Conservation (phyloP, 2,329 filamentous ascomycete genomes). For the Xylaria arbuscula region DNA sequence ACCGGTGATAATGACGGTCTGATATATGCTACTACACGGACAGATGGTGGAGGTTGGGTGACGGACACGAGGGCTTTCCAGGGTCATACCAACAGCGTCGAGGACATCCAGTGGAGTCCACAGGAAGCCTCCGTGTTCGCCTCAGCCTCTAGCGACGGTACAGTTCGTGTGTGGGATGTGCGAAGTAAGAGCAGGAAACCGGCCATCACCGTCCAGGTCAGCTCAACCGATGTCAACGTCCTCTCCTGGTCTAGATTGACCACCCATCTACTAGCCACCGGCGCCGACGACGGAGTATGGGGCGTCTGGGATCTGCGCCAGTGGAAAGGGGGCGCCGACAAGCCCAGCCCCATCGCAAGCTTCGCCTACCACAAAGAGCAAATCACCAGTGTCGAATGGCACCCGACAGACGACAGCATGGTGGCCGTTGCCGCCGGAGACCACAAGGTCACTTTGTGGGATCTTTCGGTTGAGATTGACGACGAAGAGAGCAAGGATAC, state of each 20-base stretch:
- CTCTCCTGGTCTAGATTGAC: conserved; percentile 94
- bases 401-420: conserved; percentile 96
- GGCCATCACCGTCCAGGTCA: conserved; percentile 88
- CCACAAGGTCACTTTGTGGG: conserved; percentile 95
- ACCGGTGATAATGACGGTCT: conserved; percentile 92
- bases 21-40: conserved; percentile 89
- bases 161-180: conserved; percentile 94
- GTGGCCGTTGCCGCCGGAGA: conserved; percentile 92
- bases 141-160: conserved; percentile 92
- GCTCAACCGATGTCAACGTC: conserved; percentile 90
- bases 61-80: conserved; percentile 86
- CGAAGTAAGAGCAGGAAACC: conserved; percentile 88
- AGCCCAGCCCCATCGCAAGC: conserved; percentile 85
- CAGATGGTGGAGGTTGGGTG: conserved; percentile 87
- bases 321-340: conserved; percentile 79
- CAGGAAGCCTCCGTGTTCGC: conserved; percentile 94
- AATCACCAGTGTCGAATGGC: conserved; percentile 96
- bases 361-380: conserved; percentile 98
- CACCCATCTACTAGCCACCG: conserved; percentile 88
- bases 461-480: conserved; percentile 94
- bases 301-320: conserved; percentile 95
- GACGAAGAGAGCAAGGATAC: conserved; percentile 96
- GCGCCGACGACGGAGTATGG: conserved; percentile 93
- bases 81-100: conserved; percentile 86
- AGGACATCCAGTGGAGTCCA: conserved; percentile 97